Conservation (phyloP, 176 grass and related monocot species). For the Oryza brachyantha region DNA sequence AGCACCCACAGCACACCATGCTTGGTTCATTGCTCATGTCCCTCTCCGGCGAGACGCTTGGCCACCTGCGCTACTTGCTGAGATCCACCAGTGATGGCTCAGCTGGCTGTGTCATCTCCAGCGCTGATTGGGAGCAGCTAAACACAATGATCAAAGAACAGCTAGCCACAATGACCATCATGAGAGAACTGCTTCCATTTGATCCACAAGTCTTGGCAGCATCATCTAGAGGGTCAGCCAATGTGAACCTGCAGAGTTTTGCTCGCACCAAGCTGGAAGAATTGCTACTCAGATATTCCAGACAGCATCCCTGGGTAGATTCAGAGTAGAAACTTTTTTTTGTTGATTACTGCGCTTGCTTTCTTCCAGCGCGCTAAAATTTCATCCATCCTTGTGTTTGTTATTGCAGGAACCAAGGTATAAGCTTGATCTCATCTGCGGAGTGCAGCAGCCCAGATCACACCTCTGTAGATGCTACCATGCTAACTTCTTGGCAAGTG, state of each 20-base stretch:
- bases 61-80: no score
- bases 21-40: not conserved
- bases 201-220: not conserved
- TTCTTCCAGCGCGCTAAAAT: no score
- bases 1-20: not conserved
- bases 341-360: no score
- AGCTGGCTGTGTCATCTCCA: not conserved
- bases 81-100: not conserved
- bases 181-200: not conserved
- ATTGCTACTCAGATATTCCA: not conserved
- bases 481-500: no score
- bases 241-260: not conserved
- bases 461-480: no score
- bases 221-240: not conserved
- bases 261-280: not conserved
- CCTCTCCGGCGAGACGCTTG: not conserved
- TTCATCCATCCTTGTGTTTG: no score
- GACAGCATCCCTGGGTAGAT: not conserved
- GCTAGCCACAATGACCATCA: fast-evolving
- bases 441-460: no score
- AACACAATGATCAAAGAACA: not conserved
- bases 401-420: no score
- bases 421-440: no score
- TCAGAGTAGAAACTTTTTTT: no score
- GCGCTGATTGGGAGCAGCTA: not conserved